Evolutionary conservation across 1,139 yeast genomes (phyloP), one percentile per base, ranked within the genome.

Genomic region (Pneumocystis sp.): DNA sequence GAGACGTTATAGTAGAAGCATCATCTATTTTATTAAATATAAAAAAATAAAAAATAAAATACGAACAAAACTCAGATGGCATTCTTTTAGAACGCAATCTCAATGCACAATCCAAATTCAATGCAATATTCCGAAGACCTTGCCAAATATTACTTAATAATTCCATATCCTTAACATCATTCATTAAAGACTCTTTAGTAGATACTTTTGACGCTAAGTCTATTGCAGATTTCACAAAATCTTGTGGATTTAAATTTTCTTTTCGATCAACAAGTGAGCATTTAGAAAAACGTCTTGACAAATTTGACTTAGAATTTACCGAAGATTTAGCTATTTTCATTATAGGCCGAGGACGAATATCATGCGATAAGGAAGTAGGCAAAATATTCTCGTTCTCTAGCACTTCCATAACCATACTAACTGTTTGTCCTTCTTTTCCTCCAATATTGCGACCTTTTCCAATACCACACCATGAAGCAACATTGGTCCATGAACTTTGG

Each of bases 401-500:
- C 15, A 63, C 64, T 21, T 65, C 65, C 37, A 65, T 62, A 10
- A 63, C 57, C 61, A 40, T 62, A 44, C 64, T 64, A 40, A 63
- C 65, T 34, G 44, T 44, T 59, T 65, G 63, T 25, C 65, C 64
- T 31, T 63, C 59, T 25, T 64, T 63, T 12, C 59, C 57, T n/a
- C 67, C 67, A n/a, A 65, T 65, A 40, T 56, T 62, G 21, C 65
- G 63, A 10, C 67, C 69, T n/a, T 57, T 65, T 19, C 67, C 67
- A 19, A 65, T 64, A n/a, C 68, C 68, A n/a, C 67, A 64, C 35
- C 65, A 64, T 50, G 62, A 40, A 17, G 66, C 62, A 34, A 67
- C 66, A 25, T 31, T 63, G 31, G 37, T 63, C 35, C 64, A 59
- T 31, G 65, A 64, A 17, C 66, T 61, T 12, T 62, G 65, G 29